Evolutionary conservation across 1,284 basidiomycete species (phyloP).

Genomic region (Microbotryum intermedium): DNA sequence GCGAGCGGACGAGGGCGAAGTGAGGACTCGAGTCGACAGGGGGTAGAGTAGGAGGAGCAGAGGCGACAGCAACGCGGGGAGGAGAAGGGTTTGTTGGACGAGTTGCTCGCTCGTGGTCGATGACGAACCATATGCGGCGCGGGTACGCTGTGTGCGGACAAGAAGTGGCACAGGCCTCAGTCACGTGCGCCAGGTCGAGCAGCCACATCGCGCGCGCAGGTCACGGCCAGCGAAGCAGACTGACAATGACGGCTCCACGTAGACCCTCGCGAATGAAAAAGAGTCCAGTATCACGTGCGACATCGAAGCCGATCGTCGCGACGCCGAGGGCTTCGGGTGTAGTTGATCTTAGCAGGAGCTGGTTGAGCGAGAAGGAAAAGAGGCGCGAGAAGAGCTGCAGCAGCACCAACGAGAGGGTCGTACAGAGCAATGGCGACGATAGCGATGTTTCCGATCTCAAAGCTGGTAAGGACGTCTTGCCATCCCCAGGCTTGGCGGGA

Average conservation of each 20-base stretch:
- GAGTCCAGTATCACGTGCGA: slow-evolving; percentile 76
- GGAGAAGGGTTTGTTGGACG: slow-evolving; percentile 43
- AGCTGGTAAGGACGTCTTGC: no score
- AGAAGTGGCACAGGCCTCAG: neutral
- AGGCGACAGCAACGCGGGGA: slow-evolving; percentile 52
- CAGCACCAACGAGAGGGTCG: slow-evolving; percentile 62
- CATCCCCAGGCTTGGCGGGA: no score
- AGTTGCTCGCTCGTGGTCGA: slow-evolving; percentile 30
- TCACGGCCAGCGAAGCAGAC: neutral
- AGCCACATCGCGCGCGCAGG: neutral
- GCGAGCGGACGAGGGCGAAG: slow-evolving; percentile 40
- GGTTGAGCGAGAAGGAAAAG: slow-evolving; percentile 81
- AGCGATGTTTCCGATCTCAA: no score
- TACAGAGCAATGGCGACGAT: neutral
- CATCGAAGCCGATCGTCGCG: slow-evolving; percentile 75
- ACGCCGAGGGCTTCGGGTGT: slow-evolving; percentile 80
- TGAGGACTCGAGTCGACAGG: slow-evolving; percentile 44
- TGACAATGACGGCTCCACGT: slow-evolving; percentile 61
- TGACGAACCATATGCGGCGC: neutral
- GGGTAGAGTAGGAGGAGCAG: slow-evolving; percentile 49
- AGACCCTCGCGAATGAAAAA: slow-evolving; percentile 89
- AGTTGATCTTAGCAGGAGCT: slow-evolving; percentile 71
- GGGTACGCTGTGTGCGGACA: neutral
- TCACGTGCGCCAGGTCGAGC: neutral
- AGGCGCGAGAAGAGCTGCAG: slow-evolving; percentile 76